Conservation (phyloP, 208 protist genomes). For the Trypanosoma cruzi region DNA sequence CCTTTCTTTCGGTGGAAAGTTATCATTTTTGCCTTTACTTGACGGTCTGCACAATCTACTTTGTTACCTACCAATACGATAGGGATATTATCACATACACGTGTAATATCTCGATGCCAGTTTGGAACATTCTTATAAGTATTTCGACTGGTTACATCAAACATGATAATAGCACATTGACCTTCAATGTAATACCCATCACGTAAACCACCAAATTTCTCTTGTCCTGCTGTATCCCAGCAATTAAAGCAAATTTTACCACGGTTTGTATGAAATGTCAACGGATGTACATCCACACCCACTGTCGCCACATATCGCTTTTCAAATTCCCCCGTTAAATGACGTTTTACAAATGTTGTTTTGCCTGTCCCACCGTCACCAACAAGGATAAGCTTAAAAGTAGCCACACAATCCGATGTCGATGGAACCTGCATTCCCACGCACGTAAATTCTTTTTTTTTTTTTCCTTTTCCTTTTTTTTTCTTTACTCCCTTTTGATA, state of each 20-base stretch:
- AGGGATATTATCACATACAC: constrained; percentile 99
- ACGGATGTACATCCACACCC: constrained; percentile 97
- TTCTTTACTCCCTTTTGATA: no score
- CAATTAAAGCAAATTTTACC: constrained; percentile 99
- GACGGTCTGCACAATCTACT: constrained; percentile 99
- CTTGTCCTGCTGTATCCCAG: constrained; percentile 99
- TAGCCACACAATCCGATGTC: constrained; percentile 67
- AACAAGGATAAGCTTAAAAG: constrained; percentile 99
- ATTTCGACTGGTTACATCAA: constrained; percentile 99
- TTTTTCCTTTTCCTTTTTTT: constrained; percentile 15
- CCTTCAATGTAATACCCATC: constrained; percentile 99
- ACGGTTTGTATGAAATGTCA: constrained; percentile 99
- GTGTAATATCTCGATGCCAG: constrained; percentile 99
- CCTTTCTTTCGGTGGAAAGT: constrained; percentile 99
- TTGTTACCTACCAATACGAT: constrained; percentile 99
- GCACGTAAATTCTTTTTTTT: constrained; percentile 18
- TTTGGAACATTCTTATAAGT: constrained; percentile 99
- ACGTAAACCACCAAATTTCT: constrained; percentile 99
- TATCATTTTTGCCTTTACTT: constrained; percentile 99
- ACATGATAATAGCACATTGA: constrained; percentile 99
- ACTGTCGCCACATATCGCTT: constrained; percentile 98
- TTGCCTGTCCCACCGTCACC: constrained; percentile 99
- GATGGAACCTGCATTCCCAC: constrained; percentile 32
- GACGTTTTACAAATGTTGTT: constrained; percentile 99
- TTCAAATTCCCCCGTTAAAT: constrained; percentile 99